A percentile compares a stretch with the other conserved stretches of the same genome.
Evolutionary conservation across 1,139 yeast species (phyloP).

Genomic region (Sugiyamaella xylanicola): DNA sequence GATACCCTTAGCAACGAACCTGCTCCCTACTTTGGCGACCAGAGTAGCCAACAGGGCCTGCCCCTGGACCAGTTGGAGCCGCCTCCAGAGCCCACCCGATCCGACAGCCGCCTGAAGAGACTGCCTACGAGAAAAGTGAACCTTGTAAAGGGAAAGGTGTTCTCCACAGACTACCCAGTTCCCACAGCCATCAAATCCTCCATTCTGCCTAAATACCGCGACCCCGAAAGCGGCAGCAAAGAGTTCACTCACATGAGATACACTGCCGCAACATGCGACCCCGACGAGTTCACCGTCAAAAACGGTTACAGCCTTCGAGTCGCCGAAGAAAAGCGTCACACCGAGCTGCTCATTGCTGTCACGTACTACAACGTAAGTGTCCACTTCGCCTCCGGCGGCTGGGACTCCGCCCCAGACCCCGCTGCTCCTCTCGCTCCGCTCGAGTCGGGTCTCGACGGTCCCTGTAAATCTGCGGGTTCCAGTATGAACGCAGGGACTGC

Average conservation of each 20-base stretch:
- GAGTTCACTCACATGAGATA: slow-evolving; percentile 78
- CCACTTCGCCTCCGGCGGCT: too few relatives aligned
- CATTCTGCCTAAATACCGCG: slow-evolving; percentile 54
- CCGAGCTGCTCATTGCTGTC: slow-evolving; percentile 84
- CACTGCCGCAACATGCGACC: slow-evolving; percentile 79
- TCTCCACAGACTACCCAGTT: slow-evolving; percentile 74
- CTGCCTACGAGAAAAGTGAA: slow-evolving; percentile 56
- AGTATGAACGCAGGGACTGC: too few relatives aligned
- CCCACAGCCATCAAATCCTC: slow-evolving; percentile 66
- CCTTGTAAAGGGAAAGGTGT: slow-evolving; percentile 69
- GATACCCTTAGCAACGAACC: slow-evolving; percentile 13
- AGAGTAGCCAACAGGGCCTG: slow-evolving; percentile 34
- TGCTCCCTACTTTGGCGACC: slow-evolving; percentile 20
- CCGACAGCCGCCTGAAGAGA: slow-evolving; percentile 29
- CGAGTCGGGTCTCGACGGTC: too few relatives aligned
- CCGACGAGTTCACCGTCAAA: slow-evolving; percentile 64
- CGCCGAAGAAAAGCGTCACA: slow-evolving; percentile 70
- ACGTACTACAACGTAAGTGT: slow-evolving; percentile 72
- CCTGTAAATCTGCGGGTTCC: too few relatives aligned
- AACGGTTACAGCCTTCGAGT: slow-evolving; percentile 83
- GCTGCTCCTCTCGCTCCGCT: too few relatives aligned
- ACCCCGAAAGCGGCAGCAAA: slow-evolving; percentile 63
- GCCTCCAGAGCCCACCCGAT: slow-evolving; percentile 20
- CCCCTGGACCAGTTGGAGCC: slow-evolving; percentile 30
- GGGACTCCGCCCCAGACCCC: too few relatives aligned